These are phyloP conservation scores for Neoboletus magnificus DNA, from an alignment of 768 basidiomycete species.

Conservation along the genomic window DNA sequence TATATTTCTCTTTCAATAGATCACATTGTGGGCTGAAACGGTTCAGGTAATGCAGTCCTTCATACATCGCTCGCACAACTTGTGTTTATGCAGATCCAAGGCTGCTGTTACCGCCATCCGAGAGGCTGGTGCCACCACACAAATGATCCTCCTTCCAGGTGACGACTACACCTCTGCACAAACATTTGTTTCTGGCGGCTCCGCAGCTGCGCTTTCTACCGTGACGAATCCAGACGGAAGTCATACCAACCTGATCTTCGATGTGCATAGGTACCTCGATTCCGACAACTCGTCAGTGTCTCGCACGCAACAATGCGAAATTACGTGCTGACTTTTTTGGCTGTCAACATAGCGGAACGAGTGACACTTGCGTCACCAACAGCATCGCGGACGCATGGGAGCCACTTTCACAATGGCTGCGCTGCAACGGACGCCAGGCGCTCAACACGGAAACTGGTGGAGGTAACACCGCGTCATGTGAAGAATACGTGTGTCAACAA, in stretches of 20 bases:
- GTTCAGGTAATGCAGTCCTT: slow-evolving; percentile 3
- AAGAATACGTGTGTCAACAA: slow-evolving; percentile 25
- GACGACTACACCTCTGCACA: slow-evolving; percentile 4
- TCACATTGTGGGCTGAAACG: slow-evolving; percentile 6
- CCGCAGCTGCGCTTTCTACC: slow-evolving; percentile 2
- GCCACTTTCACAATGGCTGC: slow-evolving; percentile 27
- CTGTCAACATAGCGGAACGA: background rate
- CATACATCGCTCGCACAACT: background rate
- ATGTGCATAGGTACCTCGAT: slow-evolving; percentile 16
- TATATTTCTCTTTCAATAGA: background rate
- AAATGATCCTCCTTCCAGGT: slow-evolving; percentile 12
- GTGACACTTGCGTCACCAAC: slow-evolving; percentile 2
- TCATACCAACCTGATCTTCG: slow-evolving; percentile 6
- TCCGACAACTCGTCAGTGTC: slow-evolving; percentile 9
- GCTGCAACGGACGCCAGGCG: slow-evolving; percentile 38
- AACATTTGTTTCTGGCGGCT: slow-evolving; percentile 7
- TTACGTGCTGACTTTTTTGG: background rate
- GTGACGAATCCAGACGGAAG: slow-evolving; percentile 11
- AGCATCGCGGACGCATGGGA: slow-evolving; percentile 33
- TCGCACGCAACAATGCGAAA: background rate
- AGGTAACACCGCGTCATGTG: slow-evolving; percentile 47
- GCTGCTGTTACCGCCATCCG: slow-evolving; percentile 16
- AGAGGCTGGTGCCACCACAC: slow-evolving; percentile 4
- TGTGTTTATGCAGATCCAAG: background rate
- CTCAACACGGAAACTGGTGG: slow-evolving; percentile 59